Base-by-base conservation (phyloP, 2,329 filamentous ascomycete genomes). In the Cryphonectria carpinicola region DNA sequence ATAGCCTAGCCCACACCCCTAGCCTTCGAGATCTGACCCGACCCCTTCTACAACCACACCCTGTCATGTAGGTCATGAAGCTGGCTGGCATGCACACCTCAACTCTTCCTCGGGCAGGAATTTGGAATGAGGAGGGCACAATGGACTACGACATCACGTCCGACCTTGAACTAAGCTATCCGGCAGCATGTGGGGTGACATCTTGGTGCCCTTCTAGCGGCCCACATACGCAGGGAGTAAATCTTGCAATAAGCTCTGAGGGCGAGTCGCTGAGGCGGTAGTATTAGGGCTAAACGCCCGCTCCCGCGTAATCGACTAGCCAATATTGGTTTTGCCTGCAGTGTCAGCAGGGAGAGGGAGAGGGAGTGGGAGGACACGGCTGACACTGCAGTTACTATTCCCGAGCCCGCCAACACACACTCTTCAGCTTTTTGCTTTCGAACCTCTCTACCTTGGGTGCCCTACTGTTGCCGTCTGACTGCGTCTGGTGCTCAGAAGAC, bases 291-390 rank as follows among this genome's bases (percentile, higher is more conserved):
- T 49, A 64, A 61, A 67, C 69, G 69, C 65, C 63, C 63, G 66
- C 68, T 64, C 65, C 71, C 71, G 61, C 39, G 66, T 52, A 46
- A 70, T 63, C 58, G 63, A 65, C 68, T 72, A 62, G 43, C 62
- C 68, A 56, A 64, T 66, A 61, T 43, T 28, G 68, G 54, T 28
- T 54, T 35, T 66, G 65, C 62, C 54, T 66, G 64, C 65, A 60
- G 32, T 67, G 70, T 65, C 64, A 65, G 54, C 52, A 69, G 62
- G 43, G 71, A 63, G 32, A 32, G 49, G 10, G 41, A 63, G 64
- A 65, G 49, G 25, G 68, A 56, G 32, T n/a, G 46, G 46, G 17
- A 41, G 68, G 67, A 46, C 67, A 60, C 63, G 65, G 60, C 67
- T 69, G 67, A 70, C 65, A 46, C 19, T 8, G 43, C 67, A 68